These are phyloP conservation scores for Aspergillus quadrilineatus DNA, from an alignment of 2,329 filamentous ascomycete genomes.

Conservation along the genomic window DNA sequence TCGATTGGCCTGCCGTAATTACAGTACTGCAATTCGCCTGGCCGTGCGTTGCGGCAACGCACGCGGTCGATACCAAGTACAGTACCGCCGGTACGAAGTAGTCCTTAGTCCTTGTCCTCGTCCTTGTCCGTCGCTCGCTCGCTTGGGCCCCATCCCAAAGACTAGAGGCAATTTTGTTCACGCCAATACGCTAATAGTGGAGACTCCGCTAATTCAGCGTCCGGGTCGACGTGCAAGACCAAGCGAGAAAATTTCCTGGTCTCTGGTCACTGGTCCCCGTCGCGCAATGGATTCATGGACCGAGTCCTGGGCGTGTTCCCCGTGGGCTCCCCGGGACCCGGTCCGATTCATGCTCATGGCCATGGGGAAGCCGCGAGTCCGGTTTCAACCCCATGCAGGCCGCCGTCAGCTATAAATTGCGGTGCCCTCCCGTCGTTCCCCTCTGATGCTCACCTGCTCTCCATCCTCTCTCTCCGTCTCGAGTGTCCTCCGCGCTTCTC, in stretches of 20 bases:
- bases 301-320: conserved; percentile 15
- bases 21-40: not conserved
- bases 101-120: not conserved
- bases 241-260: conserved; percentile 1
- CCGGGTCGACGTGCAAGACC: not conserved
- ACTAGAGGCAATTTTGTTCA: not conserved
- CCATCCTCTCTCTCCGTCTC: not conserved
- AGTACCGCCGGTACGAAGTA: not conserved
- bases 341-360: conserved; percentile 3
- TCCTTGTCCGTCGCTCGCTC: not conserved
- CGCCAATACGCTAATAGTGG: not conserved
- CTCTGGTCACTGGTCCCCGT: not conserved
- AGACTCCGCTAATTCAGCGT: not conserved
- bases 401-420: conserved; percentile 2
- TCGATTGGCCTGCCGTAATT: too few relatives aligned
- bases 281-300: not conserved
- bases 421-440: not conserved
- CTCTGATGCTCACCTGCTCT: not conserved
- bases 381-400: conserved; percentile 1
- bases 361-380: conserved; percentile 11
- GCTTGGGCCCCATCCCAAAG: not conserved
- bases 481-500: not conserved
- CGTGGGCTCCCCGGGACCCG: conserved; percentile 21
- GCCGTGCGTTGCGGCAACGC: not conserved
- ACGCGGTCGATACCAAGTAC: not conserved